A percentile compares a stretch with the other conserved stretches of the same genome.
Conservation (phyloP, 495 filamentous ascomycete species). For the Lophium mytilinum region DNA sequence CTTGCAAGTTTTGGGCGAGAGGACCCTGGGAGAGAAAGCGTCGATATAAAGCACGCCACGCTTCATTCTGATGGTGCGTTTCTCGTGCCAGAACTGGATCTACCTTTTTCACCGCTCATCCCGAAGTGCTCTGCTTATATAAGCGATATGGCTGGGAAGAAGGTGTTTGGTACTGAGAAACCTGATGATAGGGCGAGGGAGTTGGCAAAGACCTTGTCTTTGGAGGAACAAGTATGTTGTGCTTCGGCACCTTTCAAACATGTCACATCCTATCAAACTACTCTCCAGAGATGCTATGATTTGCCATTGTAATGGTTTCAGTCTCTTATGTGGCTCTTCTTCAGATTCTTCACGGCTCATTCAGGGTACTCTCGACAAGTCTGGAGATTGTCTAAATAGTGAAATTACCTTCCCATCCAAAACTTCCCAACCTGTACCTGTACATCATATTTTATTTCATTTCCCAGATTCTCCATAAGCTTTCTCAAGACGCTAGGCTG, state of each 20-base stretch:
- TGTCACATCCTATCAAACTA: background rate
- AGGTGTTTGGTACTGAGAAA: constrained; percentile 18
- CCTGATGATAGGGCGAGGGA: constrained; percentile 24
- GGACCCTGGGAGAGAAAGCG: background rate
- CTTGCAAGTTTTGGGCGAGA: background rate
- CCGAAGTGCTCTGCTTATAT: constrained; percentile 10
- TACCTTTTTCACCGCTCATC: background rate
- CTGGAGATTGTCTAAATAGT: no score
- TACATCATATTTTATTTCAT: background rate
- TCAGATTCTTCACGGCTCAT: no score
- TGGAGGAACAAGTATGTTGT: constrained; percentile 25
- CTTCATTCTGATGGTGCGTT: constrained; percentile 3
- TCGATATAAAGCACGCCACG: background rate
- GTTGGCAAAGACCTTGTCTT: constrained; percentile 22
- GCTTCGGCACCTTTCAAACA: background rate
- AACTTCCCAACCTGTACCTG: background rate
- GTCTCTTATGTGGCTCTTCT: no score
- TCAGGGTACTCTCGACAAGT: no score
- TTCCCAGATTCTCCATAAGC: background rate
- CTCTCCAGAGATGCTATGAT: no score
- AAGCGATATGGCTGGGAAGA: constrained; percentile 20
- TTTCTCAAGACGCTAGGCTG: background rate
- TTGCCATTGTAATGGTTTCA: no score
- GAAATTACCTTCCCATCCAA: no score
- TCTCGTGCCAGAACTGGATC: constrained; percentile 4